phyloP scores from a whole-genome alignment of 129 eudicot species.

The Smallanthus sonchifolius region DNA sequence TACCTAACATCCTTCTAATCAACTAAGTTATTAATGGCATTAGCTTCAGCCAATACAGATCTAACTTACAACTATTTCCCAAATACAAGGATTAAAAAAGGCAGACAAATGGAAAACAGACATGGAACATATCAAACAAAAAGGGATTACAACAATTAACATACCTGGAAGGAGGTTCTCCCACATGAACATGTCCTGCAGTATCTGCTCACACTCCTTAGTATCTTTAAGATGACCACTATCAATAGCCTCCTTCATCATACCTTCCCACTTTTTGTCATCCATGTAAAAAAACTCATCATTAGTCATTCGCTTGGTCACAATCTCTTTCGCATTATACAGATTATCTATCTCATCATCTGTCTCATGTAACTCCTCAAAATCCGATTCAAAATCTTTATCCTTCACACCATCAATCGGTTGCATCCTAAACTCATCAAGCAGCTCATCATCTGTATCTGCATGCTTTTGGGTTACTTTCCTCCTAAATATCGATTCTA shows the following conservation, averaged over 20 bases:
- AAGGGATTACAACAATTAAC: background rate
- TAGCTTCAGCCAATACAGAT: background rate
- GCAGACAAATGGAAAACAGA: background rate
- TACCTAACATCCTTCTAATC: too few species aligned
- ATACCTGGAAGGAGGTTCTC: conserved; percentile 93
- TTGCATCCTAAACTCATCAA: conserved; percentile 41
- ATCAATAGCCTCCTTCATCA: conserved; percentile 57
- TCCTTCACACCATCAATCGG: conserved; percentile 40
- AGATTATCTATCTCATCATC: conserved; percentile 66
- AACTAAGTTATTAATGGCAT: background rate
- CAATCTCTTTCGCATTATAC: conserved; percentile 43
- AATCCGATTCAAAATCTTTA: conserved; percentile 52
- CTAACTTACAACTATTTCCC: conserved; percentile 2
- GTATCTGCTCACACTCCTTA: conserved; percentile 70
- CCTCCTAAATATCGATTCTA: conserved; percentile 60
- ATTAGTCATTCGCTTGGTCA: conserved; percentile 38
- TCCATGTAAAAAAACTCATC: conserved; percentile 55
- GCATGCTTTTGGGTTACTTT: conserved; percentile 53
- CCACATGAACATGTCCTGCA: conserved; percentile 87
- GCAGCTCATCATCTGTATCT: conserved; percentile 62
- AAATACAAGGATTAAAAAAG: background rate
- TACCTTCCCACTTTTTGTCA: conserved; percentile 66
- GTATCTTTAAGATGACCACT: conserved; percentile 56
- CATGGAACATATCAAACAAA: background rate
- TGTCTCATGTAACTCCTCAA: conserved; percentile 41